Evolutionary conservation across 1,284 basidiomycete genomes (phyloP).

Genomic region (Apiotrichum gamsii): DNA sequence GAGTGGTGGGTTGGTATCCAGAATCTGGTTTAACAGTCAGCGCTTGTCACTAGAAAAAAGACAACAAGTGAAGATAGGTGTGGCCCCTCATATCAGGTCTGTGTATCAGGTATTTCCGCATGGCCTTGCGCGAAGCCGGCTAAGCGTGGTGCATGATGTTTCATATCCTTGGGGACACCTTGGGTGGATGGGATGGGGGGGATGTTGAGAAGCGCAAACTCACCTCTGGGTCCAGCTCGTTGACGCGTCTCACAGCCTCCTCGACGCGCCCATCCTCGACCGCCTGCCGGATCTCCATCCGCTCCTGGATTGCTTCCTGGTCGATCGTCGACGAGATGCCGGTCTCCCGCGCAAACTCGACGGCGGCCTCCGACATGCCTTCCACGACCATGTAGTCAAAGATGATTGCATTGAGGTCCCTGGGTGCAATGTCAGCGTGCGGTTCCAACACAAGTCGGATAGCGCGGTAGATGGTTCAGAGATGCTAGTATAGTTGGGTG

Average conservation of each 20-base stretch:
- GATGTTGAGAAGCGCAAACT: conserved; percentile 40
- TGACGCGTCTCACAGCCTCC: conserved; percentile 85
- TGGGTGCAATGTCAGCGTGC: conserved; percentile 35
- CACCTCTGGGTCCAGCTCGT: conserved; percentile 95
- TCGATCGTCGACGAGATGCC: conserved; percentile 63
- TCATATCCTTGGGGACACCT: conserved; percentile 62
- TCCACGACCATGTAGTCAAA: conserved; percentile 98
- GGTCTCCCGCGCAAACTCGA: conserved; percentile 86
- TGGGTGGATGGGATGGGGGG: too few relatives aligned
- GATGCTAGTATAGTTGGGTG: conserved; percentile 45
- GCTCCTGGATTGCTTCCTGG: conserved; percentile 82
- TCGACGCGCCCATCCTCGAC: conserved; percentile 91
- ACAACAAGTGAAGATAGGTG: conserved; percentile 37
- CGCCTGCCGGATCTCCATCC: conserved; percentile 89
- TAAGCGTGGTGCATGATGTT: conserved; percentile 99
- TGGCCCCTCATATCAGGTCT: conserved; percentile 50
- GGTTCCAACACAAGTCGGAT: not conserved
- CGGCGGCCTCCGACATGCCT: conserved; percentile 91
- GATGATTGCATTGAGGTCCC: conserved; percentile 90
- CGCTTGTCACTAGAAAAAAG: conserved; percentile 11
- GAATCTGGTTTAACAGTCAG: conserved; percentile 59
- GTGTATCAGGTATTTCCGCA: conserved; percentile 47
- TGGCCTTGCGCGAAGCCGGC: conserved; percentile 51
- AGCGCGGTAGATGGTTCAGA: conserved; percentile 44
- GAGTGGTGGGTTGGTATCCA: conserved; percentile 82